Evolutionary conservation across 106 monocot species (phyloP).

Genomic region (Narthecium ossifragum): DNA sequence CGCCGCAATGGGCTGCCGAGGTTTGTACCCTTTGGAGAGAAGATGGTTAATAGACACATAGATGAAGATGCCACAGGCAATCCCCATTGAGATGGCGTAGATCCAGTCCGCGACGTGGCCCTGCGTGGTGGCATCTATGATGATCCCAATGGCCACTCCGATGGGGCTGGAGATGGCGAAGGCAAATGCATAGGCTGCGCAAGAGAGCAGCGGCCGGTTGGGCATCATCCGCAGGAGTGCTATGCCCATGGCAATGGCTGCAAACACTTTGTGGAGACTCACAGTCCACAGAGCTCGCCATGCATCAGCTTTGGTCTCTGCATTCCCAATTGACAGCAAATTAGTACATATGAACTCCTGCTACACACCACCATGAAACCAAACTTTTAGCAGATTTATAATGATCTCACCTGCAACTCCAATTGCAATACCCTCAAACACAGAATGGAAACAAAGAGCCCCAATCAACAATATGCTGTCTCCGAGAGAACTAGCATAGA

Average conservation of each 20-base stretch:
- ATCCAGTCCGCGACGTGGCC: constrained; percentile 83
- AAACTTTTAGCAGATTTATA: too few species aligned
- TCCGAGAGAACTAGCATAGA: constrained; percentile 45
- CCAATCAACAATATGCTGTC: constrained; percentile 65
- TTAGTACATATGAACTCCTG: too few species aligned
- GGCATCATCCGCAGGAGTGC: constrained; percentile 71
- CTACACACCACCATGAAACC: too few species aligned
- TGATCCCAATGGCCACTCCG: constrained; percentile 69
- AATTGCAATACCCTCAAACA: constrained; percentile 85
- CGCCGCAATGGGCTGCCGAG: constrained; percentile 8
- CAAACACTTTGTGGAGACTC: constrained; percentile 74
- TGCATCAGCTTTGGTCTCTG: constrained; percentile 73
- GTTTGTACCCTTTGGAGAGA: constrained; percentile 54
- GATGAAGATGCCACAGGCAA: constrained; percentile 70
- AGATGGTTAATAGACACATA: constrained; percentile 82
- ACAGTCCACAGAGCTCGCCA: constrained; percentile 86
- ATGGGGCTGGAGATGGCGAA: constrained; percentile 76
- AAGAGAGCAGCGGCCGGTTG: constrained; percentile 55
- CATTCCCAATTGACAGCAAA: too few species aligned
- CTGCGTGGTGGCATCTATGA: constrained; percentile 68
- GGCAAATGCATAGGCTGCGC: constrained; percentile 51
- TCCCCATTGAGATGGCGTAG: constrained; percentile 75
- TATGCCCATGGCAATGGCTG: constrained; percentile 83
- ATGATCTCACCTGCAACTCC: constrained; percentile 64
- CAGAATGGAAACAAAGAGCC: constrained; percentile 81